These are phyloP conservation scores for Phytomonas sp. DNA, from an alignment of 208 protist species.

Conservation along the genomic window DNA sequence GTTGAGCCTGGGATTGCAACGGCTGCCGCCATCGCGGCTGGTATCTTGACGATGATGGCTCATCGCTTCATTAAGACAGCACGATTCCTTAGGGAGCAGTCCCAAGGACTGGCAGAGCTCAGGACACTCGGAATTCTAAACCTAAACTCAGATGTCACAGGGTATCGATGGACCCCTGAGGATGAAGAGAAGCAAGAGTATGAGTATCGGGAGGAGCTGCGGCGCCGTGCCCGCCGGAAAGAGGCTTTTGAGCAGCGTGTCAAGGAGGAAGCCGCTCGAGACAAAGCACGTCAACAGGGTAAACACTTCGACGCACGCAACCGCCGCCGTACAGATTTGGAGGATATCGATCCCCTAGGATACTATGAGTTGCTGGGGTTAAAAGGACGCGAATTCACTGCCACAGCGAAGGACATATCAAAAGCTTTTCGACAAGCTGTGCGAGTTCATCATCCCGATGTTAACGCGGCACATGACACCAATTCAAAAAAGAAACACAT, in stretches of 20 bases:
- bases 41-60: slow-evolving; percentile 23
- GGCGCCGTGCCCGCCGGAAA: slow-evolving; percentile 49
- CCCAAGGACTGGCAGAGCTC: slow-evolving; percentile 51
- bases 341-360: slow-evolving; percentile 74
- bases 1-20: slow-evolving; percentile 58
- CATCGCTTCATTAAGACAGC: slow-evolving; percentile 20
- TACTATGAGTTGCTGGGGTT: slow-evolving; percentile 83
- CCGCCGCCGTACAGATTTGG: slow-evolving; percentile 67
- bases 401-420: slow-evolving; percentile 75
- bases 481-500: slow-evolving; percentile 58
- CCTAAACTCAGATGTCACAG: slow-evolving; percentile 62
- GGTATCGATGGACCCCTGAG: slow-evolving; percentile 77
- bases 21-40: slow-evolving; percentile 42
- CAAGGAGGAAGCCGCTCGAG: slow-evolving; percentile 71
- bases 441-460: slow-evolving; percentile 69
- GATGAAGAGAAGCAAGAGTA: slow-evolving; percentile 83
- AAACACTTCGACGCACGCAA: slow-evolving; percentile 55
- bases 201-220: slow-evolving; percentile 85
- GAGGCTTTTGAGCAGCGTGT: slow-evolving; percentile 75
- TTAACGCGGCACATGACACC: slow-evolving; percentile 12
- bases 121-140: slow-evolving; percentile 69
- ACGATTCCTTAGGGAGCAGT: slow-evolving; percentile 40
- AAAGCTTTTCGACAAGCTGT: slow-evolving; percentile 69
- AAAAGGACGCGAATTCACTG: slow-evolving; percentile 58
- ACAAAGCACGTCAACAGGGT: slow-evolving; percentile 37